Evolutionary conservation across 2,329 filamentous ascomycete genomes (phyloP).

Genomic region (Arthrocladium fulminans): DNA sequence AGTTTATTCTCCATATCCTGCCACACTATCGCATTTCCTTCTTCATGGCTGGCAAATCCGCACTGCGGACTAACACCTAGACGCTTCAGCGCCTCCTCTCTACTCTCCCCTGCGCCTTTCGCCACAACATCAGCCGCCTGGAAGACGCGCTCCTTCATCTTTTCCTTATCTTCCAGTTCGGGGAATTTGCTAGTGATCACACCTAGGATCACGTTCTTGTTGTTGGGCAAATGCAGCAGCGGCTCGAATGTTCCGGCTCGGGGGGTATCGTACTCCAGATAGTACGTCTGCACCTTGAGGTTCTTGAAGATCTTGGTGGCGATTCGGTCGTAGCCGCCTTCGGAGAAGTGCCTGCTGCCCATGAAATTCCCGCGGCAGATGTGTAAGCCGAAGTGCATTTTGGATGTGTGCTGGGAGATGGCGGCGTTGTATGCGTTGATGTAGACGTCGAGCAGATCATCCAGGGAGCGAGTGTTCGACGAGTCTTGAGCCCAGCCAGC

Average conservation of each 20-base stretch:
- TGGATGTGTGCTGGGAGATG: conserved; percentile 49
- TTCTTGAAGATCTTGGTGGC: conserved; percentile 52
- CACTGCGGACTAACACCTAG: conserved; percentile 58
- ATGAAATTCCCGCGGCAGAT: conserved; percentile 58
- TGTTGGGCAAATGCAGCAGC: conserved; percentile 46
- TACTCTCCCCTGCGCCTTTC: conserved; percentile 51
- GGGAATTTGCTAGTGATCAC: conserved; percentile 52
- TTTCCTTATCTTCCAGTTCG: conserved; percentile 49
- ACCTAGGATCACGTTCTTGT: conserved; percentile 52
- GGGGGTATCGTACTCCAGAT: conserved; percentile 55
- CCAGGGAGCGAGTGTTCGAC: conserved; percentile 55
- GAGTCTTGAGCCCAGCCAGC: conserved; percentile 57
- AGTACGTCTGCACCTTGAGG: conserved; percentile 53
- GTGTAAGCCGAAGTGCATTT: conserved; percentile 65
- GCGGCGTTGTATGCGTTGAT: conserved; percentile 63
- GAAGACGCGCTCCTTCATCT: conserved; percentile 47
- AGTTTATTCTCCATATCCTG: conserved; percentile 63
- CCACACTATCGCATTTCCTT: conserved; percentile 54
- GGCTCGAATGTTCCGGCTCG: conserved; percentile 54
- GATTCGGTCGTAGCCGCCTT: conserved; percentile 56
- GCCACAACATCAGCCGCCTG: conserved; percentile 56
- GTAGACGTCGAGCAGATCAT: conserved; percentile 61
- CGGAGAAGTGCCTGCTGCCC: conserved; percentile 50
- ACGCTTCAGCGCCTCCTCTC: conserved; percentile 56
- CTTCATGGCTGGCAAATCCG: conserved; percentile 60